Base-by-base conservation (phyloP, 2,329 filamentous ascomycete species). In the Colletotrichum orbiculare region DNA sequence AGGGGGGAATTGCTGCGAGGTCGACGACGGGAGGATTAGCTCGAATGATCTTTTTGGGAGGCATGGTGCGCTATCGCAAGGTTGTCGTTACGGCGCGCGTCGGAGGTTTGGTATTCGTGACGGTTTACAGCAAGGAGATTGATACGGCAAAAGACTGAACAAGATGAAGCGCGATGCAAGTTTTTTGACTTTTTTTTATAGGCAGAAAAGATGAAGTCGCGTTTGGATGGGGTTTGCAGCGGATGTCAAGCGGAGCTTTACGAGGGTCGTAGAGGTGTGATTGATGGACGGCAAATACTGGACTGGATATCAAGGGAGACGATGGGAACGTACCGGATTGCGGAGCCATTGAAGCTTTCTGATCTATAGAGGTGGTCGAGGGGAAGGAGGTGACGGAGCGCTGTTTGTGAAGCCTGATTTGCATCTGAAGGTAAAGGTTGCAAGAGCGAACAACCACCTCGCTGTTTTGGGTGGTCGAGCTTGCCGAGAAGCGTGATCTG, bases 1-100 rank as follows among this genome's bases (percentile, higher is more conserved):
- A 79, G 13, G 88, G 87, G 37, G 87, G 87, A 59, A 87, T 81
- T 67, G 81, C 80, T 76, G 73, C 75, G 73, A 71, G 69, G 76
- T 78, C 71, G 67, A 69, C 64, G 64, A 62, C 54, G 67, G 70
- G 62, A 59, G 71, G 67, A 73, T 81, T 75, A 79, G 76, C 73
- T 71, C 77, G 74, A 60, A 74, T 69, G 57, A 72, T 70, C 67
- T 74, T 77, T 70, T 82, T 78, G 71, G 75, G 66, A 59, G 76
- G 71, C 76, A 77, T 78, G 63, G 53, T 67, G 67, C 11, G 38
- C 12, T 35, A 8, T 42, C 33, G 39, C 39, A 41, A 10, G 25
- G 25, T 25, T 25, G 4, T 25, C 25, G 25, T 25, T 25, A 25
- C 13, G 37, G 37, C 41, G 39, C 25, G 53, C 33, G 33, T 25